Conservation (phyloP, 108 stramenopile genomes). For the Cafeteria roenbergensis region DNA sequence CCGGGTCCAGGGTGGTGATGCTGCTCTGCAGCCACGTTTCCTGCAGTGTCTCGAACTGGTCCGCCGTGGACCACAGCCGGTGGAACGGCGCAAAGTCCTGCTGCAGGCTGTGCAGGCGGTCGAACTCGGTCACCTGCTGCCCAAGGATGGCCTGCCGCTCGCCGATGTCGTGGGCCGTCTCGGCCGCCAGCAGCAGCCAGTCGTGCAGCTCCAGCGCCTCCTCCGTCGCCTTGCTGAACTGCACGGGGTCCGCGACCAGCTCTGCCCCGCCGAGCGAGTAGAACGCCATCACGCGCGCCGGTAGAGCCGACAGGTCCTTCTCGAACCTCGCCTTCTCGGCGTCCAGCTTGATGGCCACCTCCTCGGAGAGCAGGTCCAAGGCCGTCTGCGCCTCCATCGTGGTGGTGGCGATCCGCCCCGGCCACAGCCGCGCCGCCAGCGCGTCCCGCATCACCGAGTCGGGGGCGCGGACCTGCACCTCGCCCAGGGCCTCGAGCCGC, state of each 20-base stretch:
- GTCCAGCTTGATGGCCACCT: not conserved
- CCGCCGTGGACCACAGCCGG: constrained; percentile 1
- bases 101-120: not conserved
- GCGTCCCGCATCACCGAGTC: not conserved
- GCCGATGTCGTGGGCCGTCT: not conserved
- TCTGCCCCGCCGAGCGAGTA: not conserved
- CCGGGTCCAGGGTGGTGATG: not conserved
- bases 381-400: not conserved
- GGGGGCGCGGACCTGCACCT: not conserved
- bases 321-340: not conserved
- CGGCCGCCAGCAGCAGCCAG: not conserved
- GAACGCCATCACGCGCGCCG: not conserved
- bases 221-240: not conserved
- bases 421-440: not conserved
- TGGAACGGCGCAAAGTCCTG: constrained; percentile 1
- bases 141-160: not conserved
- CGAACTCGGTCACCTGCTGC: not conserved
- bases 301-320: not conserved
- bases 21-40: not conserved
- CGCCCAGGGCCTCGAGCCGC: not conserved
- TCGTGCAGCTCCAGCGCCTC: constrained; percentile 6
- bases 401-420: not conserved
- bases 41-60: not conserved
- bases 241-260: not conserved
- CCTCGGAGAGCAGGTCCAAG: not conserved